A percentile compares a stretch with the other conserved stretches of the same genome.
phyloP scores from a whole-genome alignment of 352 stramenopile genomes.

The Globisporangium spinosum region DNA sequence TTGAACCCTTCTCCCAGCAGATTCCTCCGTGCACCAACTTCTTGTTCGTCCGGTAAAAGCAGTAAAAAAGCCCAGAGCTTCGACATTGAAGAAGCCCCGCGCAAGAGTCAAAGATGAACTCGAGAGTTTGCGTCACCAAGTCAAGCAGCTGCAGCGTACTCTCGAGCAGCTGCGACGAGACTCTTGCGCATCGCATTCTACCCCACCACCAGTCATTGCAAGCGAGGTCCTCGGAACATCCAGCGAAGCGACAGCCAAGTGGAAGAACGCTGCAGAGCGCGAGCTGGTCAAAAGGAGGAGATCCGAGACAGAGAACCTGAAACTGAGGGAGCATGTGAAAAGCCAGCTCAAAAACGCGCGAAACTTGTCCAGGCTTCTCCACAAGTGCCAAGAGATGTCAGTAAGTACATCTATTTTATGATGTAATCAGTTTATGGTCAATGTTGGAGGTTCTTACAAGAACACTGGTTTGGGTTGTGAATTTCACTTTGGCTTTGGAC shows the following conservation, averaged over 20 bases:
- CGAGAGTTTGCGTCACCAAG: neutral
- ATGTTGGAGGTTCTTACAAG: too few species aligned
- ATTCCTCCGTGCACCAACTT: neutral
- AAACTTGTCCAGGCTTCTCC: neutral
- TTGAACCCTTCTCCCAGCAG: conserved; percentile 4
- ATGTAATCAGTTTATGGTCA: too few species aligned
- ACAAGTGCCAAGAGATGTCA: neutral
- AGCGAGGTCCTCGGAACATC: neutral
- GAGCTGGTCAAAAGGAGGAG: neutral
- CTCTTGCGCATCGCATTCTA: neutral
- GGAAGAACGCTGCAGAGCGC: neutral
- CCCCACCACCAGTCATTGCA: neutral
- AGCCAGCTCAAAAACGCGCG: neutral
- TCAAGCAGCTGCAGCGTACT: neutral
- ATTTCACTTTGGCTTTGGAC: too few species aligned
- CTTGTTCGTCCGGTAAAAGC: neutral
- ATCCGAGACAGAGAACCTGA: neutral
- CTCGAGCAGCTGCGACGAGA: neutral
- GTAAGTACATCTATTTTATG: neutral
- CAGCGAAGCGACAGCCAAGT: neutral
- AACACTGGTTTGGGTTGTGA: too few species aligned
- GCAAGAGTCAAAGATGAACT: neutral
- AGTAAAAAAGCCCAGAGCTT: neutral
- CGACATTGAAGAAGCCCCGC: neutral
- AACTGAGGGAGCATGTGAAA: neutral